Evolutionary conservation across 176 grass and related monocot species (phyloP), one percentile per base, ranked within the genome.

Genomic region (Tuctoria greenei): DNA sequence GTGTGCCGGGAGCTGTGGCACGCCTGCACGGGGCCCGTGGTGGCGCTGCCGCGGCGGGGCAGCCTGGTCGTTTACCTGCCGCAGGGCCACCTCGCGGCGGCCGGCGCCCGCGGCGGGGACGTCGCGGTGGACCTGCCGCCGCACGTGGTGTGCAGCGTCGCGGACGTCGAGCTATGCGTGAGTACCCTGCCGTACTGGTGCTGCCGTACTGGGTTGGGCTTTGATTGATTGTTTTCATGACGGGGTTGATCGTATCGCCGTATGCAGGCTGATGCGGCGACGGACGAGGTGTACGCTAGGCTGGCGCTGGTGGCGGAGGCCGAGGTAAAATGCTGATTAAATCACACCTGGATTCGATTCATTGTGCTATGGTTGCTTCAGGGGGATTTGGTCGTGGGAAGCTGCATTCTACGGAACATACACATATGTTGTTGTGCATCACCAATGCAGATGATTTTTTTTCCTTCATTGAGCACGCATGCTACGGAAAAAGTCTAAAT

Each of bases 1-100:
- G 79, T 87, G 82, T 92, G 87, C 80, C 82, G 88, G 42, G 92
- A 99, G 66, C 80, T 99, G 76, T 99, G 95, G 95, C 92, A 95
- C 83, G 95, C 95, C 25, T 99, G 95, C 78, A 89, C 92, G 1
- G 95, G 95, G 16, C 95, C 91, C 0, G 58, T 92, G 55, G 84
- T 92, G 40, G 87, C 82, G 73, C 92, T 99, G 52, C 95, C 95
- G 12, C 86, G 88, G 55, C 88, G 86, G 81, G 91, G 92, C 17
- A 86, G 89, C 79, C 71, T 72, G 5, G 80, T 99, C 58, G 92
- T 99, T 28, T 99, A 99, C 84, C 90, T 99, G 82, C 95, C 95
- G 63, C 95, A 99, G 71, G 95, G 82, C n/a, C 92, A 99, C 77
- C 79, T 99, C 42, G 91, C 93, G 0, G 89, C 88, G 35, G 76